phyloP scores from a whole-genome alignment of 805 yeast genomes.

The Candida piceae region DNA sequence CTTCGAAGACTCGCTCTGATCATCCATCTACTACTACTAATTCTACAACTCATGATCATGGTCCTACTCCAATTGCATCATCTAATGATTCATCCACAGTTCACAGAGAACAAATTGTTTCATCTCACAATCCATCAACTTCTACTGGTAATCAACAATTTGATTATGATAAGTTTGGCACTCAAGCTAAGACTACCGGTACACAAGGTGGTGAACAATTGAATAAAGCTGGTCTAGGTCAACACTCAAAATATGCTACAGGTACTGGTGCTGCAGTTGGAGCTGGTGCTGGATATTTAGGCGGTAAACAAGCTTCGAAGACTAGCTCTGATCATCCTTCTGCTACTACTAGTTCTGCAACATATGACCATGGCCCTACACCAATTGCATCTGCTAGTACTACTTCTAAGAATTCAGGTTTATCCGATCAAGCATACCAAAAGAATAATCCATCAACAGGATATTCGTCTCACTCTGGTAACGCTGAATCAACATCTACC shows the following conservation, averaged over 20 bases:
- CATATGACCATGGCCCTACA: neutral
- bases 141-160: neutral
- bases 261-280: constrained; percentile 8
- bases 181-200: constrained; percentile 5
- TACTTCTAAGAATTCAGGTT: too few relatives aligned
- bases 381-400: too few relatives aligned
- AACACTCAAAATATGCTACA: constrained; percentile 9
- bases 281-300: constrained; percentile 9
- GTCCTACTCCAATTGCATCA: too few relatives aligned
- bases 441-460: too few relatives aligned
- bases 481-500: neutral
- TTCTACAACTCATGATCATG: neutral
- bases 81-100: too few relatives aligned
- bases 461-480: too few relatives aligned
- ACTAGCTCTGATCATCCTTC: neutral
- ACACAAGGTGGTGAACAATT: constrained; percentile 8
- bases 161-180: constrained; percentile 5
- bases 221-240: constrained; percentile 8
- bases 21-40: neutral
- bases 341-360: neutral
- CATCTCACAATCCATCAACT: too few relatives aligned
- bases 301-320: neutral
- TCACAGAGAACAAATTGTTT: too few relatives aligned
- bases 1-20: neutral
- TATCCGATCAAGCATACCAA: too few relatives aligned